phyloP scores from a whole-genome alignment of 2,329 filamentous ascomycete species.

The Aspergillus alliaceus region DNA sequence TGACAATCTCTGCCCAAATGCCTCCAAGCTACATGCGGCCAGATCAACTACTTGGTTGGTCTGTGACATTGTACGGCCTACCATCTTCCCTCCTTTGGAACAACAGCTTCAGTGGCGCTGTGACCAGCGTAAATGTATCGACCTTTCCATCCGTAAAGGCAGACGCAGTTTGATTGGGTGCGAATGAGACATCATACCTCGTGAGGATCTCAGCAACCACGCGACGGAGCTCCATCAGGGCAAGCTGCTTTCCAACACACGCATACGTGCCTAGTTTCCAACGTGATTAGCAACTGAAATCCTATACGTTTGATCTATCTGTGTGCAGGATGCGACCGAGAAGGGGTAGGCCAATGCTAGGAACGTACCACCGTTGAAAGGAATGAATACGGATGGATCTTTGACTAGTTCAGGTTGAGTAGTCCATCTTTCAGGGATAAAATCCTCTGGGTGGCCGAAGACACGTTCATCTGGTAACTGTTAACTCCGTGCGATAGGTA shows the following conservation, averaged over 20 bases:
- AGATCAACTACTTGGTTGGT: too few relatives aligned
- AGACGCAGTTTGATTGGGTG: not conserved
- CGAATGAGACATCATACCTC: not conserved
- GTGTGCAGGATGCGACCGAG: too few relatives aligned
- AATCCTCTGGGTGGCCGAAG: slow-evolving; percentile 7
- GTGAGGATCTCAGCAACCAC: slow-evolving; percentile 10
- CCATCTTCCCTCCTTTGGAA: not conserved
- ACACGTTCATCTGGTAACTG: not conserved
- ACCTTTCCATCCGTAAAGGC: not conserved
- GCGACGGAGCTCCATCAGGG: slow-evolving; percentile 17
- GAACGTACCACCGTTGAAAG: slow-evolving; percentile 16
- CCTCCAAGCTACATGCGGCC: too few relatives aligned
- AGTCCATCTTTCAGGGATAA: slow-evolving; percentile 21
- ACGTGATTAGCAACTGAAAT: too few relatives aligned
- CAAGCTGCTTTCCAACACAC: slow-evolving; percentile 20
- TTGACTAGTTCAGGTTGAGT: slow-evolving; percentile 14
- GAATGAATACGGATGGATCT: slow-evolving; percentile 13
- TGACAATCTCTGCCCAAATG: too few relatives aligned
- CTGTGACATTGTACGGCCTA: too few relatives aligned
- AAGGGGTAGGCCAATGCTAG: not conserved
- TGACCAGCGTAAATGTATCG: not conserved
- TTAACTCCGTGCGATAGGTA: too few relatives aligned
- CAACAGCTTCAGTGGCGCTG: not conserved
- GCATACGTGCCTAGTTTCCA: not conserved
- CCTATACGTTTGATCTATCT: too few relatives aligned